Evolutionary conservation across 345 rosid species (phyloP).

Genomic region (Eucalyptus regnans): DNA sequence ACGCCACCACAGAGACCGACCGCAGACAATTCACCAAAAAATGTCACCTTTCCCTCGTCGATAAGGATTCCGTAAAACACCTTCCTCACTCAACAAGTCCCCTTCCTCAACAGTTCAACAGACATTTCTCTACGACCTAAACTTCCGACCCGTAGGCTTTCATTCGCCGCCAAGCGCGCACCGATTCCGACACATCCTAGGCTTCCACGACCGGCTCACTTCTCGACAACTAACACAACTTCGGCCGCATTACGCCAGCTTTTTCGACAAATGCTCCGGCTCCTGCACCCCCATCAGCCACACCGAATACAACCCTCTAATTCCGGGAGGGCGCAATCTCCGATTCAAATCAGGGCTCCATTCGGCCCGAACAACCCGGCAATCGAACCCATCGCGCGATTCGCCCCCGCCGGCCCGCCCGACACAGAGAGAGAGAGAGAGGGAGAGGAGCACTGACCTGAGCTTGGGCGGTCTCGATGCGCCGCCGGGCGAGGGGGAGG

Average conservation of each 20-base stretch:
- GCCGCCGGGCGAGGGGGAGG: slow-evolving; percentile 91
- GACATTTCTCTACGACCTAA: not conserved
- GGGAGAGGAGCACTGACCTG: slow-evolving; percentile 31
- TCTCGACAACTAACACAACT: not conserved
- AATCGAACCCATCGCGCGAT: not conserved
- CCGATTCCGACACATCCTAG: not conserved
- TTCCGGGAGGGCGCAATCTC: not conserved
- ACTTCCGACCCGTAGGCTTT: not conserved
- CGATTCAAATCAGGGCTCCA: not conserved
- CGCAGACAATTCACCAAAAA: not conserved
- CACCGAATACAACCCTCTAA: not conserved
- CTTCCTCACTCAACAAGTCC: not conserved
- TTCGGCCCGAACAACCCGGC: not conserved
- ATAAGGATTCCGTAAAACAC: not conserved
- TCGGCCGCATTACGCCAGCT: not conserved
- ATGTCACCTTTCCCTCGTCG: not conserved
- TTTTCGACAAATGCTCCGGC: not conserved
- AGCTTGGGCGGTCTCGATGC: slow-evolving; percentile 98
- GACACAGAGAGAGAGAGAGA: not conserved
- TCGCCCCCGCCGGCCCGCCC: not conserved
- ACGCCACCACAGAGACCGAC: not conserved
- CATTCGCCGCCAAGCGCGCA: not conserved
- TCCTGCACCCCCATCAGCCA: not conserved
- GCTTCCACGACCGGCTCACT: not conserved
- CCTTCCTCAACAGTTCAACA: not conserved